Evolutionary conservation across 495 filamentous ascomycete genomes (phyloP).

Genomic region (Pyronema domesticum): DNA sequence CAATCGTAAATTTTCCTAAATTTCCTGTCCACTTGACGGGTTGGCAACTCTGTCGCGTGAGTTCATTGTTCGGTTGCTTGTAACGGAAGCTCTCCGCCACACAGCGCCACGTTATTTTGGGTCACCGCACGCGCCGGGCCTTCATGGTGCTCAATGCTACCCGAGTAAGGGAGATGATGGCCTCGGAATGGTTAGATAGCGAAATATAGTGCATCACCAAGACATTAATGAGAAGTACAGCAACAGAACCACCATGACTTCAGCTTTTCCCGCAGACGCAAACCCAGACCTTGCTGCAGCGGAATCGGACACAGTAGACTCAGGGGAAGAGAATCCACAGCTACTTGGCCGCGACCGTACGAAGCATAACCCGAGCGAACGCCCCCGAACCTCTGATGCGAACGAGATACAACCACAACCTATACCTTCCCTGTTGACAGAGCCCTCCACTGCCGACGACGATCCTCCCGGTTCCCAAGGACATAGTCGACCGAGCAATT

Average conservation of each 20-base stretch:
- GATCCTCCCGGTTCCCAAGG: neutral
- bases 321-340: neutral
- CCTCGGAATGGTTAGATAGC: neutral
- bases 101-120: no score
- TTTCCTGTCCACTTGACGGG: no score
- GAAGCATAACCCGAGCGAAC: neutral
- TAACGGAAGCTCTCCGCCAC: no score
- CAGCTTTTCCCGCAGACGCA: constrained; percentile 12
- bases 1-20: no score
- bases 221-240: neutral
- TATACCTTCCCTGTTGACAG: constrained; percentile 2
- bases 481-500: neutral
- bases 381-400: neutral
- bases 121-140: no score
- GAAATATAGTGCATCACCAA: neutral
- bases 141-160: no score
- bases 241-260: neutral
- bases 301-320: neutral
- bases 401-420: neutral
- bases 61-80: no score
- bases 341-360: neutral
- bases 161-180: neutral
- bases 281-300: constrained; percentile 11
- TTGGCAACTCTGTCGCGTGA: no score
- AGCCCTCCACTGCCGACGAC: neutral